A percentile compares a stretch with the other conserved stretches of the same genome.
Conservation (phyloP, 768 basidiomycete genomes). For the Amanita phalloides region DNA sequence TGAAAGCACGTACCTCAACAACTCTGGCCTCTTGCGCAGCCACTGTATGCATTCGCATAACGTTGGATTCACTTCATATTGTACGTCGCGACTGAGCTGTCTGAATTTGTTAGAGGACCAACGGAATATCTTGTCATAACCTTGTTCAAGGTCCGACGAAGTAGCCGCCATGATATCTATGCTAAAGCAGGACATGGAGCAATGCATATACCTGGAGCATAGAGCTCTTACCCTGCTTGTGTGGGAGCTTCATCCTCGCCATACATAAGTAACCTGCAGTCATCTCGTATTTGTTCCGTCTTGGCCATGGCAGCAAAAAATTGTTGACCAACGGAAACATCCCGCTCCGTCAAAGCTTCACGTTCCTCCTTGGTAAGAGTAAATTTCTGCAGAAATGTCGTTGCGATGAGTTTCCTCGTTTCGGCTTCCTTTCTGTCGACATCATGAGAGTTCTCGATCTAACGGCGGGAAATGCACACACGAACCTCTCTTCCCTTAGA, state of each 20-base stretch:
- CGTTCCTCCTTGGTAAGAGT: constrained; percentile 69
- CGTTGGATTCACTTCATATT: constrained; percentile 52
- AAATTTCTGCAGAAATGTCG: constrained; percentile 75
- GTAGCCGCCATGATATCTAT: constrained; percentile 85
- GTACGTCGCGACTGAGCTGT: constrained; percentile 61
- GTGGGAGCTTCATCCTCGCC: constrained; percentile 69
- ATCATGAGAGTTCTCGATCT: not conserved
- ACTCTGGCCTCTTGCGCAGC: constrained; percentile 66
- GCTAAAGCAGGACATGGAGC: constrained; percentile 25
- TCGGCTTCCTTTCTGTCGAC: constrained; percentile 53
- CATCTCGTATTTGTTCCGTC: constrained; percentile 69
- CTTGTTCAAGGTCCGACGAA: constrained; percentile 74
- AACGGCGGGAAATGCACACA: not conserved
- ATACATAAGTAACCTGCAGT: constrained; percentile 80
- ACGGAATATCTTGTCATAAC: constrained; percentile 80
- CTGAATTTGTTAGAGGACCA: constrained; percentile 84
- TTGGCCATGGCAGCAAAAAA: constrained; percentile 88
- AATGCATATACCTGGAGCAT: not conserved
- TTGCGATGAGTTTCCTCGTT: constrained; percentile 61
- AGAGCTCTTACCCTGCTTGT: constrained; percentile 53
- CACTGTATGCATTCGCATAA: constrained; percentile 68
- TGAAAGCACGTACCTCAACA: constrained; percentile 45
- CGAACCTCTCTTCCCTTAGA: constrained; percentile 62
- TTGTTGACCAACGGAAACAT: constrained; percentile 58
- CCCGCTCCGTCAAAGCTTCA: constrained; percentile 65